phyloP scores from a whole-genome alignment of 306 rosid species.

The Morella rubra region DNA sequence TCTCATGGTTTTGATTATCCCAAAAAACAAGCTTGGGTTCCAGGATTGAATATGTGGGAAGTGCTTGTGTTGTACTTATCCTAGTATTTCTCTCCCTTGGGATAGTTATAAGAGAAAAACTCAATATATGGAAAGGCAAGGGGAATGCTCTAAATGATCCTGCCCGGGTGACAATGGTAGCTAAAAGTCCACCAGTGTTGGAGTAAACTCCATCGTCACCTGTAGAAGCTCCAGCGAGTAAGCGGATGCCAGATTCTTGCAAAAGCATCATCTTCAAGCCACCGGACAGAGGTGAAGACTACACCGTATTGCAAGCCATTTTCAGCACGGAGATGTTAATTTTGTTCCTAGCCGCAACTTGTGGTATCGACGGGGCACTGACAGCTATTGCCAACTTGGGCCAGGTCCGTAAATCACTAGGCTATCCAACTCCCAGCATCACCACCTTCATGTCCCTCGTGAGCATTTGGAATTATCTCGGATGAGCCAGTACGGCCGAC shows the following conservation, averaged over 20 bases:
- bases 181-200: conserved; percentile 24
- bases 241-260: conserved; percentile 28
- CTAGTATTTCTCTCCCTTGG: conserved; percentile 50
- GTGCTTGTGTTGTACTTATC: conserved; percentile 34
- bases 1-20: conserved; percentile 51
- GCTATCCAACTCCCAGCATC: conserved; percentile 50
- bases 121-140: conserved; percentile 32
- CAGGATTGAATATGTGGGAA: conserved; percentile 29
- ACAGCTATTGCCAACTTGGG: conserved; percentile 71
- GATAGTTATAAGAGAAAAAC: conserved; percentile 47
- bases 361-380: conserved; percentile 59
- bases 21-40: conserved; percentile 46
- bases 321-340: conserved; percentile 69
- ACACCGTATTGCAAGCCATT: conserved; percentile 62
- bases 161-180: conserved; percentile 13
- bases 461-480: conserved; percentile 75
- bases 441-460: conserved; percentile 66
- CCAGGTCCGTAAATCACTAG: conserved; percentile 57
- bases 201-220: not conserved
- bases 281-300: conserved; percentile 73
- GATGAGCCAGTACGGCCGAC: conserved; percentile 52
- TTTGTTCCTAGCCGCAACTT: conserved; percentile 39
- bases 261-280: conserved; percentile 36
- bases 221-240: not conserved
- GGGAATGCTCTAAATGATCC: conserved; percentile 6